Conservation (phyloP, 2,329 filamentous ascomycete species). For the Exophiala calicioides region DNA sequence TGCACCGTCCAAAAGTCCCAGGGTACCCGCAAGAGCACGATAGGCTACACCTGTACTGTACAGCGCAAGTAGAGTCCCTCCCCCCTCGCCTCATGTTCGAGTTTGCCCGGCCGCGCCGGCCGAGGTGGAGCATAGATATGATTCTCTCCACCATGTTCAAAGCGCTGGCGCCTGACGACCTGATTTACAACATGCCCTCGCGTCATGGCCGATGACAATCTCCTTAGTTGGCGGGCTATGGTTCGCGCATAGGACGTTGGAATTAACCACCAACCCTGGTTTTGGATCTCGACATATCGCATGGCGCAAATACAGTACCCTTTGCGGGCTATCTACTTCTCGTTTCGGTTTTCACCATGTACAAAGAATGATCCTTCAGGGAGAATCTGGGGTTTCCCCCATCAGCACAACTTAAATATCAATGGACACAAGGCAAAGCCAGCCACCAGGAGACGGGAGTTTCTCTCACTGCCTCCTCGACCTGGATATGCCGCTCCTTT, state of each 20-base stretch:
- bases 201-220: slow-evolving; percentile 3
- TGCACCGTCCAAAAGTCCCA: slow-evolving; percentile 15
- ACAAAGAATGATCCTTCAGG: no score
- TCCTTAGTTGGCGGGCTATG: background rate
- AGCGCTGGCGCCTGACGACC: slow-evolving; percentile 17
- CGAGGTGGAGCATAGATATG: slow-evolving; percentile 1
- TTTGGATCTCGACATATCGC: no score
- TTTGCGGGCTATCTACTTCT: no score
- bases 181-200: slow-evolving; percentile 19
- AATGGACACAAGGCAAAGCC: no score
- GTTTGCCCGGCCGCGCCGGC: background rate
- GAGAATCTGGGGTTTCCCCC: no score
- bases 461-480: no score
- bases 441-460: no score
- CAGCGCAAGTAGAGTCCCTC: slow-evolving; percentile 7
- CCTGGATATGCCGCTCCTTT: no score
- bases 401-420: no score
- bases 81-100: background rate
- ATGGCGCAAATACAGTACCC: no score
- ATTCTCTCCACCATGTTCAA: background rate
- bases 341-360: no score
- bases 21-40: background rate
- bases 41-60: slow-evolving; percentile 9
- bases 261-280: background rate
- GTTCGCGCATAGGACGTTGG: background rate